Conservation (phyloP, 2,329 filamentous ascomycete genomes). For the Ophiostoma populinum region DNA sequence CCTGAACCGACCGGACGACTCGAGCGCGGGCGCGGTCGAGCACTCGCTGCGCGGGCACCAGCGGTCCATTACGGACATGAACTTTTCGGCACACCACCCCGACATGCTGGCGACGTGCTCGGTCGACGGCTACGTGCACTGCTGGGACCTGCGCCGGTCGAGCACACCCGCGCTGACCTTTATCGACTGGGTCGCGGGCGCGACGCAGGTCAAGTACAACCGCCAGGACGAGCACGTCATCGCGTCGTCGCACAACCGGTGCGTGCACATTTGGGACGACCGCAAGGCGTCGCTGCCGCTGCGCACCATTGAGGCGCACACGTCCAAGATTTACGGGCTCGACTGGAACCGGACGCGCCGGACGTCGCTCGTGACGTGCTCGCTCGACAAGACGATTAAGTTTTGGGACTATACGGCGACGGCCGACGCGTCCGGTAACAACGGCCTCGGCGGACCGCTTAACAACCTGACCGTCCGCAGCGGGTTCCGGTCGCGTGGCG, state of each 20-base stretch:
- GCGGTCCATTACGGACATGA: constrained; percentile 86
- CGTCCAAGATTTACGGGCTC: constrained; percentile 85
- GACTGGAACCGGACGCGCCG: constrained; percentile 76
- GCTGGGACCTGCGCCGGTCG: constrained; percentile 71
- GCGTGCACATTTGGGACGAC: constrained; percentile 80
- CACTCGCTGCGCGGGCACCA: constrained; percentile 70
- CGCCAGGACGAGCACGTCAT: constrained; percentile 72
- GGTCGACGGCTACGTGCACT: constrained; percentile 83
- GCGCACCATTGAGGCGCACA: constrained; percentile 71
- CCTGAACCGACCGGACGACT: constrained; percentile 61
- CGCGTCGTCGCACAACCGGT: constrained; percentile 79
- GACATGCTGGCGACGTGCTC: constrained; percentile 81
- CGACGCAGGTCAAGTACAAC: constrained; percentile 91
- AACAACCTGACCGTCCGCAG: constrained; percentile 19
- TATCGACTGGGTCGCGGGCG: constrained; percentile 84
- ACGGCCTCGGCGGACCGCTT: constrained; percentile 12
- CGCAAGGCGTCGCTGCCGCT: constrained; percentile 62
- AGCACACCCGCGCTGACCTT: constrained; percentile 61
- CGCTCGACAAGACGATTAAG: constrained; percentile 80
- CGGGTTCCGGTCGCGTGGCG: background rate
- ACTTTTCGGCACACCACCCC: constrained; percentile 85
- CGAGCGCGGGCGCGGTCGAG: constrained; percentile 54
- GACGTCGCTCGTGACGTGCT: constrained; percentile 67
- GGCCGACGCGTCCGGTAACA: background rate
- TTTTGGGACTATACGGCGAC: constrained; percentile 58